Base-by-base conservation (phyloP, 1,139 yeast genomes). In the Sugiyamaella grinbergsii region DNA sequence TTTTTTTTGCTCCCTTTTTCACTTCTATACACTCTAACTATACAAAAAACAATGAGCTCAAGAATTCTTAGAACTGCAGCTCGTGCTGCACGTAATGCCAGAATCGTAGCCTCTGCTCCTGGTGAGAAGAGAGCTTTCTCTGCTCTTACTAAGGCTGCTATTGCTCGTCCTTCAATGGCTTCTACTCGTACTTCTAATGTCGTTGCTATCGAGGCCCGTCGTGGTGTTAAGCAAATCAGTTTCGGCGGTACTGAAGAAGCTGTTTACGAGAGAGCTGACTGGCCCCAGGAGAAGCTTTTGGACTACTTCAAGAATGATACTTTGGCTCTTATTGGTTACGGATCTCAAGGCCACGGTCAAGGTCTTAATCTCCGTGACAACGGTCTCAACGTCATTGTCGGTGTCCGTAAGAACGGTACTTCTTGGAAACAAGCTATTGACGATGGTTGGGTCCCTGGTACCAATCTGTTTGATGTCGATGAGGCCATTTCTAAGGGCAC, bases 401-500 rank as follows among this genome's bases (percentile, higher is more conserved):
- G 98, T 82, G 98, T 93, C 68, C 85, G 98, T 78, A 89, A 93
- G 81, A 76, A 88, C 71, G 98, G 98, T 80, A 94, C 96, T 65
- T 93, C 98, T 57, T 93, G 98, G 98, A 90, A 91, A 80, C 96
- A 96, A 65, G 98, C 98, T 69, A 78, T 89, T 67, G 98, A 93
- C 77, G 98, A 93, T 75, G 98, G 98, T 66, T 93, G 98, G 98
- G 96, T 93, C 65, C 96, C 96, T 72, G 98, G 98, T 73, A 89
- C 93, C 81, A 93, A 87, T 83, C 82, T 93, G 74, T 93, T 93
- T 73, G 91, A 85, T 61, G 97, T 93, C 64, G 80, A 81, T 64
- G 97, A 91, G 77, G 98, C 98, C 66, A 85, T 93, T 72, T 64
- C 73, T 65, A 85, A 80, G 75, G 98, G 98, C 80, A 85, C 97